Base-by-base conservation (phyloP, 2,329 filamentous ascomycete genomes). In the Gyromitra esculenta region DNA sequence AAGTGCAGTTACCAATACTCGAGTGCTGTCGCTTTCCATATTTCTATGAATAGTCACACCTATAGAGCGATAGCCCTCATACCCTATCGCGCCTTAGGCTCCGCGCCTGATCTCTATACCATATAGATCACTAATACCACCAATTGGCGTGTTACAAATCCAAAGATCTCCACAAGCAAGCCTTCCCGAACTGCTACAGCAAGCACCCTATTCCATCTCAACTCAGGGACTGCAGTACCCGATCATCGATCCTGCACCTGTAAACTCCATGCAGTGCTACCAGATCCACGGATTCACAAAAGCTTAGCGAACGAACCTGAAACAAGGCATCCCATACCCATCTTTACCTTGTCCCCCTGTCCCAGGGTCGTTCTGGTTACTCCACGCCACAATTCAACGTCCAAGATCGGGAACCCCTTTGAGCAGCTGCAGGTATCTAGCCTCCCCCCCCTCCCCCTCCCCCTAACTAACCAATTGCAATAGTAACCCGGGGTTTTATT, bases 271-370 rank as follows among this genome's bases (percentile, higher is more conserved):
- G 57, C 43, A 41, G 59, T 64, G 48, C 52, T 60, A 60, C 70
- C 54, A 66, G 62, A 68, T 68, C 65, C 21, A 35, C 15, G 50
- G 52, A 48, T 57, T 21, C 21, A 15, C 54, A 45, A 67, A 59
- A 60, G 35, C 43, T 54, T 60, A 60, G 43, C 68, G 70, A 66
- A 31, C 9, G 57, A 21, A 39, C 31, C 48, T 59, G 43, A 21
- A 62, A 69, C 66, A 39, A 15, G 13, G 25, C 25, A 54, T 18
- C 13, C 35, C 35, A 60, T 39, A 18, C 59, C 31, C 31, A 60
- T 50, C 13, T 67, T 73, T 67, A 73, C 70, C 62, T 52, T 73
- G 70, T 66, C n/a, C 70, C 25, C 57, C 67, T 60, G 37, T 39
- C 39, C 39, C 65, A 35, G 52, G 63, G 48, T 39, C 35, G 48